These are phyloP conservation scores for Fusarium paranaense DNA, from an alignment of 2,329 filamentous ascomycete genomes.

Conservation along the genomic window DNA sequence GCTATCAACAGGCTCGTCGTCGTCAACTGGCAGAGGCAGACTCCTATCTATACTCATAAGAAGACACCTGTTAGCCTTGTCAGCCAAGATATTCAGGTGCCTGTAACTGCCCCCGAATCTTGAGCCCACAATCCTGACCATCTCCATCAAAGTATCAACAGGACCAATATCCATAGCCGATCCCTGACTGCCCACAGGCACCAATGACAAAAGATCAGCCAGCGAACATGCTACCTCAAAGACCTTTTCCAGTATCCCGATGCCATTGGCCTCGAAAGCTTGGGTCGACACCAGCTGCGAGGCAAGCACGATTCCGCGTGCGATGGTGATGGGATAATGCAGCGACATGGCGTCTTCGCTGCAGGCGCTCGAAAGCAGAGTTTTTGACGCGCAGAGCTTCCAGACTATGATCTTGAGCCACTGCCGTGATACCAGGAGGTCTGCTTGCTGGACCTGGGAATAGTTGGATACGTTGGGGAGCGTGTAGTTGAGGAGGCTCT, in stretches of 20 bases:
- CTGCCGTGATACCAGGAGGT: slow-evolving; percentile 41
- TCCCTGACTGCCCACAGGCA: not conserved
- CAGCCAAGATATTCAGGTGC: not conserved
- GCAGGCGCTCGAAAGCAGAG: slow-evolving; percentile 14
- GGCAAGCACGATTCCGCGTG: slow-evolving; percentile 41
- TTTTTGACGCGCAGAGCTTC: slow-evolving; percentile 43
- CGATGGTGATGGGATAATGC: slow-evolving; percentile 41
- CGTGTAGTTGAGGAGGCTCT: slow-evolving; percentile 18
- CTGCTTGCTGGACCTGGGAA: slow-evolving; percentile 38
- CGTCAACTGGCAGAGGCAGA: not conserved
- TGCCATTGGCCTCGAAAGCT: slow-evolving; percentile 49
- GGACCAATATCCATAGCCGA: not conserved
- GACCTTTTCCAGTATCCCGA: slow-evolving; percentile 49
- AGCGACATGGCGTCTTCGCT: slow-evolving; percentile 43
- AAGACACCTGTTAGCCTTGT: not conserved
- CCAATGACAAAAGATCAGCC: slow-evolving; percentile 35
- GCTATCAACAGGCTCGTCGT: not conserved
- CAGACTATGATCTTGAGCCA: slow-evolving; percentile 46
- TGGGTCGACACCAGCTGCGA: slow-evolving; percentile 29
- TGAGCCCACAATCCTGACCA: not conserved
- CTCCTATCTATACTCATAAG: not conserved
- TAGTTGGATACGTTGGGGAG: slow-evolving; percentile 21
- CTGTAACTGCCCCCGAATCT: not conserved
- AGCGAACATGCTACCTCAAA: slow-evolving; percentile 50
- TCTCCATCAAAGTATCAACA: not conserved